A percentile compares a stretch with the other conserved stretches of the same genome.
phyloP scores from a whole-genome alignment of 2,329 filamentous ascomycete species.

The Sporothrix schenckii region DNA sequence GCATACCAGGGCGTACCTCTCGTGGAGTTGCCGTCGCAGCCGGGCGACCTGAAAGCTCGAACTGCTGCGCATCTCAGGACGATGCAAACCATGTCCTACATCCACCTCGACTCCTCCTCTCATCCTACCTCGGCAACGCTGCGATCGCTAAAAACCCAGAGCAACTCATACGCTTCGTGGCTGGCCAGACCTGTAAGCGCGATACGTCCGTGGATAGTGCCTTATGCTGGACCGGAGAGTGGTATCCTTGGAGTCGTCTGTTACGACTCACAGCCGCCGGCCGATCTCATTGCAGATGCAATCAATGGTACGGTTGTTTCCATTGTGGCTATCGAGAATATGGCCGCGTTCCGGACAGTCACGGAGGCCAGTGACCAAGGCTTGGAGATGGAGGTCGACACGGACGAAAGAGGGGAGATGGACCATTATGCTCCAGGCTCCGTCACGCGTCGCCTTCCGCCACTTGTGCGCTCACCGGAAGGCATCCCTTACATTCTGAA shows the following conservation, averaged over 20 bases:
- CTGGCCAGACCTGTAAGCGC: conserved; percentile 58
- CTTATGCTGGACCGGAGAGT: conserved; percentile 54
- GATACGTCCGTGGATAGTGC: conserved; percentile 63
- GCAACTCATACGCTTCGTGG: conserved; percentile 47
- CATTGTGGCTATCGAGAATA: conserved; percentile 63
- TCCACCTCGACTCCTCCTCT: conserved; percentile 55
- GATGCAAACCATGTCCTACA: conserved; percentile 82
- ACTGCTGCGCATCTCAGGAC: conserved; percentile 67
- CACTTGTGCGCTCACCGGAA: conserved; percentile 51
- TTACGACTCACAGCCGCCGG: conserved; percentile 65
- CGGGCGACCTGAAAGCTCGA: conserved; percentile 57
- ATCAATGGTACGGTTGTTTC: conserved; percentile 73
- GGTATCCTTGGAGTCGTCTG: conserved; percentile 68
- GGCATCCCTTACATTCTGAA: conserved; percentile 66
- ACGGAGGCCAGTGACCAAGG: conserved; percentile 32
- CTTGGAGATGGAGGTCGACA: not conserved
- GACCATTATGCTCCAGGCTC: not conserved
- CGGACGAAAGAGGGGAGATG: not conserved
- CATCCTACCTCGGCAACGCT: not conserved
- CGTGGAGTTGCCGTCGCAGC: conserved; percentile 61
- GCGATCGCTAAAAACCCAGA: not conserved
- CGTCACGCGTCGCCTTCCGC: conserved; percentile 50
- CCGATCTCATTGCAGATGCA: conserved; percentile 62
- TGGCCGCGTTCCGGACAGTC: conserved; percentile 50
- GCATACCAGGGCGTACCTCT: conserved; percentile 49